Evolutionary conservation across 108 stramenopile species (phyloP), one percentile per base, ranked within the genome.

Genomic region (Nitzschia inconspicua): DNA sequence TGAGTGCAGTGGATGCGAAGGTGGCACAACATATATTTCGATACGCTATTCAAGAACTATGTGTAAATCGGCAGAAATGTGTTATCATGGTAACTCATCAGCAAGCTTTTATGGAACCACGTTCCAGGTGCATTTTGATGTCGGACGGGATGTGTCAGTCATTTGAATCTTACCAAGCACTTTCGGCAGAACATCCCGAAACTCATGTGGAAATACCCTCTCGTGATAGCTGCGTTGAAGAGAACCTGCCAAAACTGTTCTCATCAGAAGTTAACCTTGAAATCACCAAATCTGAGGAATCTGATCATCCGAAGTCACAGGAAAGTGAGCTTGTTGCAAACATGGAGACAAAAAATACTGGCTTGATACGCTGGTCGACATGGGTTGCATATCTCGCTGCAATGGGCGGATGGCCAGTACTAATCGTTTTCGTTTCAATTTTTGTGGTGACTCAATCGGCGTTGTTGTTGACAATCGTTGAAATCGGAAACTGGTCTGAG

Each of bases 1-100:
- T 97, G 31, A 88, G 88, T 1, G 96, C 96, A 16, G 92, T 95
- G 27, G 96, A 97, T 48, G 82, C 89, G 7, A 72, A 83, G 66
- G 92, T 95, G 18, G 91, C 88, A 11, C 60, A 80, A 10, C 63
- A 73, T 6, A 73, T 96, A 6, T 96, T 91, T 53, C 76, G 86
- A 56, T 66, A 75, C 47, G 88, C 89, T 14, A 70, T 95, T 28
- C 62, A 58, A 51, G 75, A 70, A 4, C 74, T 93, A 18, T 48
- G 32, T 13, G 23, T 79, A 2, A 70, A 73, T 6, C 48, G 79
- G 53, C 72, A 77, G 0, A 85, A 89, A 75, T 73, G 78, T 60
- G 84, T 89, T 19, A 50, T 96, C 24, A 62, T 96, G 13, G 89
- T 85, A 3, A 93, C 93, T 23, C 94, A 96, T 69, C 94, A 95